Base-by-base conservation (phyloP, 31 red algal genomes). In the Odonthalia washingtoniensis region DNA sequence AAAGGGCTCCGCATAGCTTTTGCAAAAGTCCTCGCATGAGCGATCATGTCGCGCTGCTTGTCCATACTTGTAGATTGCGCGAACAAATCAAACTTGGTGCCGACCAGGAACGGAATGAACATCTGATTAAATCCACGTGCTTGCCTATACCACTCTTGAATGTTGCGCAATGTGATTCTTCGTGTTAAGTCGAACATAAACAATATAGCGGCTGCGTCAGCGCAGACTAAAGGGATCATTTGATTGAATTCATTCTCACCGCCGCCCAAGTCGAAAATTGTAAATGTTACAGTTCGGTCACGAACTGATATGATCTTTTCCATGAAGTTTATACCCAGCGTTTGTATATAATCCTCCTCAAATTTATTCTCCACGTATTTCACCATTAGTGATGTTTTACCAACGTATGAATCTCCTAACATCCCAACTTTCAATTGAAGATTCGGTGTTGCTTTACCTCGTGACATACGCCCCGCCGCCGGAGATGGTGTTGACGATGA, bases 331-430 rank as follows among this genome's bases (percentile, higher is more conserved):
- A 98, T 93, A 46, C 96, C 96, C 32, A 98, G 76, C 77, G 96
- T 98, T 77, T 95, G 93, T 68, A 98, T 98, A 81, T 98, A 98
- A 70, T 98, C 96, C 79, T 98, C 96, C 33, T 98, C 96, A 66
- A 98, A 98, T 49, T 94, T 85, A 52, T 93, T 93, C 79, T 98
- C 96, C 9, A 95, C 93, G 49, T 98, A 98, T 68, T 95, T 95
- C 28, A 98, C 96, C 96, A 98, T 98, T 17, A 98, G 85, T 4
- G 93, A 95, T 1, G 96, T 98, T 38, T 98, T 98, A 27, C 96
- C 96, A n/a, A 95, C 93, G 64, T 87, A 90, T 16, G 93, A 87
- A 84, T 98, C 96, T 0, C 96, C 96, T 12, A 98, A 75, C 90
- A 97, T 93, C 28, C 95, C 95, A 45, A 93, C 95, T 41, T 93